Percentiles rank a stretch among this genome's conserved stretches.
phyloP scores from a whole-genome alignment of 2,329 filamentous ascomycete species.

The Epichloe hybrida region DNA sequence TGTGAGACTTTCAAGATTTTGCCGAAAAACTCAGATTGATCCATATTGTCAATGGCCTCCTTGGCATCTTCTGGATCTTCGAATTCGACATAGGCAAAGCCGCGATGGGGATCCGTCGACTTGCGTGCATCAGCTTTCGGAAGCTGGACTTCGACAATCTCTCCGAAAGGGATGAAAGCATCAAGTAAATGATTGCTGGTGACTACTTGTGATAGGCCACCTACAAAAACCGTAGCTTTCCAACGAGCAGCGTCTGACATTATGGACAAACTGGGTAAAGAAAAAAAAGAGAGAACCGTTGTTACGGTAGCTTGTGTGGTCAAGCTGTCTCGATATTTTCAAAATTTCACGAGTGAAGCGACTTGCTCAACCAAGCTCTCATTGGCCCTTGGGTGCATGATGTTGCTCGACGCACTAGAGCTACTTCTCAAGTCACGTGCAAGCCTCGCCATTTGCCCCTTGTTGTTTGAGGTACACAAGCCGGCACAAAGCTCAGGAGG shows the following conservation, averaged over 20 bases:
- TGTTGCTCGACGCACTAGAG: background rate
- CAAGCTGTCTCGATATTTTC: background rate
- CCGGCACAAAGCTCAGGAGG: constrained; percentile 13
- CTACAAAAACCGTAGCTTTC: constrained; percentile 87
- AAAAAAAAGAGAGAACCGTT: background rate
- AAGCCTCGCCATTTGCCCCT: background rate
- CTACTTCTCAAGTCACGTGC: background rate
- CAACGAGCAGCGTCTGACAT: constrained; percentile 78
- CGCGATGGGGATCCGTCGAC: constrained; percentile 66
- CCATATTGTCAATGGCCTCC: constrained; percentile 98
- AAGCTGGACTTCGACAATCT: constrained; percentile 80
- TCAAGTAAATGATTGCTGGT: constrained; percentile 66
- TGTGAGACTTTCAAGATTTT: constrained; percentile 82
- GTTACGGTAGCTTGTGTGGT: background rate
- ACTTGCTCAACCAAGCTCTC: background rate
- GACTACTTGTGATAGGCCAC: constrained; percentile 70
- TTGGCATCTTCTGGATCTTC: constrained; percentile 74
- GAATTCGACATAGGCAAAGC: constrained; percentile 95
- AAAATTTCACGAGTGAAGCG: background rate
- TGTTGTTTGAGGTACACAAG: background rate
- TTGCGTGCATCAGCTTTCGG: constrained; percentile 79
- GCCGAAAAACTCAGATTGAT: constrained; percentile 89
- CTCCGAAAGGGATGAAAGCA: constrained; percentile 92
- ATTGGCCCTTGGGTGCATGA: background rate
- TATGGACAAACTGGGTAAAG: constrained; percentile 1